Evolutionary conservation across 2,329 filamentous ascomycete genomes (phyloP).

Genomic region (Xylaria sp.): DNA sequence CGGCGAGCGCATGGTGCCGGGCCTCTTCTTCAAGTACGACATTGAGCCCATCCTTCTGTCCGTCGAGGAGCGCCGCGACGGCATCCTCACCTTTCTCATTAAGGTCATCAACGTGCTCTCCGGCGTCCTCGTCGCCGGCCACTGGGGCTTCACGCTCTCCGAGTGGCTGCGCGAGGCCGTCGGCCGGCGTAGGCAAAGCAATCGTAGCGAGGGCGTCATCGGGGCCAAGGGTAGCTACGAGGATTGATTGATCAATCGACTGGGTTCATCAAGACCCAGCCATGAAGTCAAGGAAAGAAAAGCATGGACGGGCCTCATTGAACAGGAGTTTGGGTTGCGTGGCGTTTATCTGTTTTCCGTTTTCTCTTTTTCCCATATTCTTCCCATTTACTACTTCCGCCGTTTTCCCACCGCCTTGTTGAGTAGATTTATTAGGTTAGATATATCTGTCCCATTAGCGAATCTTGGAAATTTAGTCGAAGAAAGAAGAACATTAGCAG

Average conservation of each 20-base stretch:
- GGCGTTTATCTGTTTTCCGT: not conserved
- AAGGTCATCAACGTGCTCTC: constrained; percentile 90
- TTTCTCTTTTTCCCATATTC: not conserved
- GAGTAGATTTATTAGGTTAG: constrained; percentile 9
- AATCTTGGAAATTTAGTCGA: constrained; percentile 4
- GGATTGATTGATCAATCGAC: constrained; percentile 39
- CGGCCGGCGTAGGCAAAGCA: constrained; percentile 59
- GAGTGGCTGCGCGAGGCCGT: constrained; percentile 75
- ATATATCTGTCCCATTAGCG: not conserved
- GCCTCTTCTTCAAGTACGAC: constrained; percentile 98
- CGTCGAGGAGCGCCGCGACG: constrained; percentile 82
- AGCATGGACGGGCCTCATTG: constrained; percentile 24
- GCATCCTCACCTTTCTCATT: constrained; percentile 78
- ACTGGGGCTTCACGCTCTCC: constrained; percentile 88
- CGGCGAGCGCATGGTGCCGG: constrained; percentile 77
- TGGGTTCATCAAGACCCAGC: not conserved
- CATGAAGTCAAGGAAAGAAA: constrained; percentile 3
- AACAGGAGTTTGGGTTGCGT: constrained; percentile 28
- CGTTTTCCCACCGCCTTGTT: not conserved
- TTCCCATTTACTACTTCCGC: no score
- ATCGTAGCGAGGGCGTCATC: constrained; percentile 59
- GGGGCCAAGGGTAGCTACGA: constrained; percentile 56
- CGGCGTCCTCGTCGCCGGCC: constrained; percentile 90
- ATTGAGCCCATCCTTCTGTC: constrained; percentile 94
- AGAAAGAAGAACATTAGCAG: not conserved